These are phyloP conservation scores for Phytophthora ramorum DNA, from an alignment of 352 stramenopile genomes.

Conservation along the genomic window DNA sequence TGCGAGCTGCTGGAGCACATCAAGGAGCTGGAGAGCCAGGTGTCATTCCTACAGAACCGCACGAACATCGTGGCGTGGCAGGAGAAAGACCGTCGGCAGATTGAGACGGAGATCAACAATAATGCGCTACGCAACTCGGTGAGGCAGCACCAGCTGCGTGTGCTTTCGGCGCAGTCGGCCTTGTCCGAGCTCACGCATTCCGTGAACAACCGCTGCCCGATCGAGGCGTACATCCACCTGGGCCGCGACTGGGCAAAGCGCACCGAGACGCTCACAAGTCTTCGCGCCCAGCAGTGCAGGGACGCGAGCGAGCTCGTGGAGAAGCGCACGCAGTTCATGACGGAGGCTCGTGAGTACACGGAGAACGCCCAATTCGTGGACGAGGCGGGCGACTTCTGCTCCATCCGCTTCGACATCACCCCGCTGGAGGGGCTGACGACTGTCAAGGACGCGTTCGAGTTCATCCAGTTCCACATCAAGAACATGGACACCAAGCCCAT, in stretches of 20 bases:
- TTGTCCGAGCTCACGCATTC: slow-evolving; percentile 42
- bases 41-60: slow-evolving; percentile 40
- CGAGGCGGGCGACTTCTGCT: slow-evolving; percentile 49
- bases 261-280: slow-evolving; percentile 29
- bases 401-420: slow-evolving; percentile 47
- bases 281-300: slow-evolving; percentile 49
- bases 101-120: slow-evolving; percentile 41
- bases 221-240: slow-evolving; percentile 58
- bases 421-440: slow-evolving; percentile 38
- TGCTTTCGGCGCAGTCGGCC: slow-evolving; percentile 45
- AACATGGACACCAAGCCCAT: slow-evolving; percentile 43
- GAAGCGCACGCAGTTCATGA: slow-evolving; percentile 54
- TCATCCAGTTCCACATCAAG: slow-evolving; percentile 51
- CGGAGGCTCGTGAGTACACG: slow-evolving; percentile 38
- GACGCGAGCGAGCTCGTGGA: slow-evolving; percentile 48
- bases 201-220: slow-evolving; percentile 35
- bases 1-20: slow-evolving; percentile 42
- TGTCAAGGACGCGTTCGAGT: slow-evolving; percentile 43
- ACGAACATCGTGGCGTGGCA: slow-evolving; percentile 38
- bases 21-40: slow-evolving; percentile 39
- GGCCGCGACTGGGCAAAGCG: slow-evolving; percentile 36
- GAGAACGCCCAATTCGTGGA: slow-evolving; percentile 56
- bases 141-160: slow-evolving; percentile 38
- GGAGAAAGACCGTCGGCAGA: slow-evolving; percentile 30
- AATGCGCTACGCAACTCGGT: slow-evolving; percentile 43